Evolutionary conservation across 768 basidiomycete species (phyloP), one percentile per base, ranked within the genome.

Genomic region (Amanita pseudoporphyria): DNA sequence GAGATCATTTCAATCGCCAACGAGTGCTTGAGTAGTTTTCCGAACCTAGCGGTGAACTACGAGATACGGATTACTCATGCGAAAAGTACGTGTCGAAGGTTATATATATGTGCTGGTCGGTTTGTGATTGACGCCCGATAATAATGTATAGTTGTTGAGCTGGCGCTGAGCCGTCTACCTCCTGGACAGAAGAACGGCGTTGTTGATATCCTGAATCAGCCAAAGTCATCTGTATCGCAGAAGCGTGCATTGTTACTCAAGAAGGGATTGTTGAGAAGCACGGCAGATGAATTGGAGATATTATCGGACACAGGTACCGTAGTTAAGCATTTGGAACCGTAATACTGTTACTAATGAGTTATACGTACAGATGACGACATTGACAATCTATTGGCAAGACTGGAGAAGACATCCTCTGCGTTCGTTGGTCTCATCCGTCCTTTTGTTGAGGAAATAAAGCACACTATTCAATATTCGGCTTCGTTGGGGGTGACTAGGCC

Each of bases 51-150:
- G 14, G 71, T 76, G 55, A 75, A 73, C 48, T 88, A 87, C 55
- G 84, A 87, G 54, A 81, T 90, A 33, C 81, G 82, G 51, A 71
- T 91, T 3, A 88, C 87, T 10, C 89, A 92, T 65, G 81, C 85
- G 1, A 74, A 69, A 53, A 81, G 88, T 91, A 58, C 28, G 80
- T n/a, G n/a, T n/a, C n/a, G n/a, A n/a, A n/a, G n/a, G n/a, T n/a
- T n/a, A n/a, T n/a, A n/a, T 28, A 28, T 28, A 28, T 7, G 26
- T 28, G 26, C n/a, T n/a, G n/a, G n/a, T n/a, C n/a, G n/a, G n/a
- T n/a, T n/a, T n/a, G n/a, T n/a, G n/a, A n/a, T n/a, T n/a, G n/a
- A n/a, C n/a, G n/a, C n/a, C n/a, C n/a, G n/a, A n/a, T n/a, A n/a
- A n/a, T n/a, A n/a, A n/a, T 59, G 30, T 6, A 21, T 57, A 92